Base-by-base conservation (phyloP, 192 early-diverging fungal species). In the Mortierella alpina region DNA sequence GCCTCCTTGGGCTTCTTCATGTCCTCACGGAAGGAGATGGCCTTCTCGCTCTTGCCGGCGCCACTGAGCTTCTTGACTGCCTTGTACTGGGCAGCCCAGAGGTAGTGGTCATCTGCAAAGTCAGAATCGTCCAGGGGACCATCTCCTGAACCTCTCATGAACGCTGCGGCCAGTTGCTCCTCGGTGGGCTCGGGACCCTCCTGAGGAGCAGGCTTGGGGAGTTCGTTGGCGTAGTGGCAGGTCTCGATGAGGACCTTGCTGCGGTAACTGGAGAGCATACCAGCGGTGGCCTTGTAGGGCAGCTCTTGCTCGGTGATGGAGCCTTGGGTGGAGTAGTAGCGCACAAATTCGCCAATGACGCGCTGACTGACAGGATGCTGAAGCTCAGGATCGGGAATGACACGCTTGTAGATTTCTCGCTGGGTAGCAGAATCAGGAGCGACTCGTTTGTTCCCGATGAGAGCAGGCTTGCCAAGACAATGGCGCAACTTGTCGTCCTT, bases 351-450 rank as follows among this genome's bases (percentile, higher is more conserved):
- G 9, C 55, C 55, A 13, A 57, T 22, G n/a, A 57, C 55, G 55
- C 55, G 55, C 20, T 57, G 55, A 57, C 55, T 57, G 17, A 57
- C 20, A 18, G 55, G 55, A 23, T 57, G 55, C 20, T 57, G 13
- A 13, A 57, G 20, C n/a, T 57, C 55, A 1, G 55, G 55, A 22
- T 57, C 55, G 22, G 55, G 55, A 18, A 57, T 57, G 55, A 22
- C 55, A 10, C 22, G 55, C 22, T 57, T 22, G 2, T 18, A 57
- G 55, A 57, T 15, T 31, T 31, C 31, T 31, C 31, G 31, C 31
- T 31, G 31, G 55, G 55, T 57, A 20, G 22, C 10, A 13, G 20
- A 0, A 22, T 57, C 55, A 2, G 55, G 13, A 1, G 14, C 22
- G 14, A 57, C 55, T 57, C 55, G 55, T 23, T 15, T 10, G 22